These are phyloP conservation scores for Myxozyma sirexii DNA, from an alignment of 805 yeast species.

Conservation along the genomic window DNA sequence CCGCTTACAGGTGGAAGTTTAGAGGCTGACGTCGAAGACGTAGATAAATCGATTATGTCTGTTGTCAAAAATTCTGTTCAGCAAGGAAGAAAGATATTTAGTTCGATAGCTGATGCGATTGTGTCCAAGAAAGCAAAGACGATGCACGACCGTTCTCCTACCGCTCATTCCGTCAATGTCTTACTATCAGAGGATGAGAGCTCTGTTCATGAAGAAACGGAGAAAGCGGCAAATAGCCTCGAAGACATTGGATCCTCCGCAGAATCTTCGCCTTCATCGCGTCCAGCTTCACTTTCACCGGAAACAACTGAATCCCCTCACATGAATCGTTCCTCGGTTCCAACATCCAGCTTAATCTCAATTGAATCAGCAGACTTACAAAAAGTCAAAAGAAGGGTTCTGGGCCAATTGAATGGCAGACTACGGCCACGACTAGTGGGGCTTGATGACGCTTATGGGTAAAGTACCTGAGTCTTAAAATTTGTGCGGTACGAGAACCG, in stretches of 20 bases:
- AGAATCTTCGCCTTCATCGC: too few relatives aligned
- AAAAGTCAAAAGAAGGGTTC: conserved; percentile 22
- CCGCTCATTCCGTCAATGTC: too few relatives aligned
- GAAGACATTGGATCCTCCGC: background rate
- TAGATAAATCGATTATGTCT: background rate
- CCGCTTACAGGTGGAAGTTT: background rate
- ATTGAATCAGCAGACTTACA: background rate
- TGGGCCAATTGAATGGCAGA: conserved; percentile 29
- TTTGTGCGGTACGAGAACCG: too few relatives aligned
- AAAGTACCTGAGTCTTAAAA: background rate
- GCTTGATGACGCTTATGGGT: conserved; percentile 27
- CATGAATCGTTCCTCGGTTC: background rate
- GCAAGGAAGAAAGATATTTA: background rate
- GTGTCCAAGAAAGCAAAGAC: background rate
- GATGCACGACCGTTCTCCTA: background rate
- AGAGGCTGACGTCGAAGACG: too few relatives aligned
- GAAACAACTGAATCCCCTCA: too few relatives aligned
- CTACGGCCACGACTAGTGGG: conserved; percentile 23
- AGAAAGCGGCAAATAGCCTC: background rate
- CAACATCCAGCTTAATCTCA: background rate
- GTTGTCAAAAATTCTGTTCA: background rate
- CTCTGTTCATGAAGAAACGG: background rate
- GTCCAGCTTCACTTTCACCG: too few relatives aligned
- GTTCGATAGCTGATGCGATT: background rate
- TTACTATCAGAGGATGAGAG: background rate